Evolutionary conservation across 352 stramenopile genomes (phyloP), one percentile per base, ranked within the genome.

Genomic region (Phytopythium litorale): DNA sequence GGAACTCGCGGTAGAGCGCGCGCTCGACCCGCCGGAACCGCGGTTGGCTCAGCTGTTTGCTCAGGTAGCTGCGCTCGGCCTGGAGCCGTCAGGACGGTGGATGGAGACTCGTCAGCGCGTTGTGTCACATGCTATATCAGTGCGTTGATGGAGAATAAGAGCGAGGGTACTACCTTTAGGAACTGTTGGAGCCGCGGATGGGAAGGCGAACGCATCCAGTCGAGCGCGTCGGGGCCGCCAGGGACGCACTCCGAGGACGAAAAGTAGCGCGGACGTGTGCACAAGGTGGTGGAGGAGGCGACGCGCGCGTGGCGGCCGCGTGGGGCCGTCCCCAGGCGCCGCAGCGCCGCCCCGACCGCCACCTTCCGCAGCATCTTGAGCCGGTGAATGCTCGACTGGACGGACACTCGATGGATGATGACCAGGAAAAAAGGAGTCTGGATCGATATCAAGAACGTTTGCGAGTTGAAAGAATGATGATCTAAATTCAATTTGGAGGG

Each of bases 1-100:
- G 79, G 50, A 95, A 75, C 48, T 95, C 85, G 23, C 75, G 54
- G 60, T 89, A 88, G 32, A 91, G 72, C 21, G 81, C 60, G 23
- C 82, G 76, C 66, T 92, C 83, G 25, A 87, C 68, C 54, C 63
- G 67, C 11, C 78, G 79, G 53, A 91, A 90, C 12, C 75, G 72
- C 11, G 76, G 76, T 63, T 86, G 83, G 50, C 62, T 51, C 23
- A 91, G 54, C 53, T 81, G 73, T 35, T 87, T 68, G 4, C 67
- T 60, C 21, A 92, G 53, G 55, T 89, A 89, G 25, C 62, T 59
- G 13, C 73, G 70, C 62, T 92, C 82, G 38, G 79, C 56, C 71
- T 86, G 55, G n/a, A 25, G 19, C 23, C 0, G 15, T 18, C 5
- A 25, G 4, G 43, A 49, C 7, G 18, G 43, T 30, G 1, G 9